Base-by-base conservation (phyloP, 148 eudicot genomes). In the Camellia granthamiana region DNA sequence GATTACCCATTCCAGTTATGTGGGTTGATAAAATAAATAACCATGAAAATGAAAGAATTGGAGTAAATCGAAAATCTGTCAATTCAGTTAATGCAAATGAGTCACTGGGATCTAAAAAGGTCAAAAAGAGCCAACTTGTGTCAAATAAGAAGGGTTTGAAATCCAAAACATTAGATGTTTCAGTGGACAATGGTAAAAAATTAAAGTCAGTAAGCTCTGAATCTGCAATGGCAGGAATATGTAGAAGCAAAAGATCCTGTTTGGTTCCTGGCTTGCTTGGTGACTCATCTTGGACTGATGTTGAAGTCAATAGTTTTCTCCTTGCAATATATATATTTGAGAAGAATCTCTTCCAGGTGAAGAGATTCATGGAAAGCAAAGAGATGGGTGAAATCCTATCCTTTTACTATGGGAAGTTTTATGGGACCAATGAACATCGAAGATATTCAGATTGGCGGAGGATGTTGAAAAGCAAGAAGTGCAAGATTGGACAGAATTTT, bases 391-490 rank as follows among this genome's bases (percentile, higher is more conserved):
- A 85, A 63, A 77, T 83, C 38, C 80, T 79, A 67, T 73, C 81
- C 18, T 77, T 76, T 72, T 85, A 85, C 70, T 85, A 85, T 68
- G 83, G 83, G 55, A 76, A 47, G 74, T 82, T 85, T 68, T 85
- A 82, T 14, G 63, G 74, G 76, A 69, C 85, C 30, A 46, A 58
- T 7, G 80, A 74, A 59, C 69, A 79, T 19, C 79, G 72, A 13
- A 82, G 79, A 74, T 85, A 84, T 84, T 72, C 75, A 61, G 63
- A 59, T 60, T 79, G 81, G 41, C 55, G 73, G 75, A 85, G 79
- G 77, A 59, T 42, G 77, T 80, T 76, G 80, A 82, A 63, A 19
- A 64, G 16, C 42, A 76, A 73, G 47, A 81, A 76, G 41, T 59
- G 64, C 51, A 43, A 80, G 1, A 54, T 64, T 51, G 88, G 88